These are phyloP conservation scores for Solanum boliviense DNA, from an alignment of 257 asterid species.

Conservation along the genomic window DNA sequence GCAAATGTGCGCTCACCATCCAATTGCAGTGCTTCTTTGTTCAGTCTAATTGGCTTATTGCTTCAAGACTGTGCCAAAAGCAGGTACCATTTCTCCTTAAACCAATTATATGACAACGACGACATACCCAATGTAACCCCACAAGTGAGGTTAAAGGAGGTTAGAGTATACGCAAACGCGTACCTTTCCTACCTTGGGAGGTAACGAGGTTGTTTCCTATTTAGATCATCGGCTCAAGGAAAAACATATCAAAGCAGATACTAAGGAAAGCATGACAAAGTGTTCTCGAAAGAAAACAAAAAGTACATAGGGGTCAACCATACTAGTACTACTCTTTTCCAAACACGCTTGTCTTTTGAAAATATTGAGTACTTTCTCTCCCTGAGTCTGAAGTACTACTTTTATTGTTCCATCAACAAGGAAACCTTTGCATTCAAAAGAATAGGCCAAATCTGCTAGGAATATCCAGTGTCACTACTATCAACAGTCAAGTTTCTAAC, in stretches of 20 bases:
- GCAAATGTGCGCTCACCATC: conserved; percentile 16
- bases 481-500: not conserved
- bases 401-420: not conserved
- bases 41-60: not conserved
- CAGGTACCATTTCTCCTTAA: not conserved
- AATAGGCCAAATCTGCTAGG: not conserved
- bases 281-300: not conserved
- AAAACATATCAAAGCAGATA: not conserved
- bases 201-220: not conserved
- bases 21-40: not conserved
- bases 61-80: not conserved
- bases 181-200: not conserved
- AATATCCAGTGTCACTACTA: not conserved
- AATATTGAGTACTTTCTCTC: not conserved
- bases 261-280: not conserved
- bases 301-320: not conserved
- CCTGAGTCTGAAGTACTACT: not conserved
- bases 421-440: not conserved
- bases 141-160: not conserved
- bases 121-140: not conserved
- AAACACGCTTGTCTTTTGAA: not conserved
- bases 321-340: not conserved
- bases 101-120: not conserved
- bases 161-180: not conserved
- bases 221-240: not conserved